Evolutionary conservation across 768 basidiomycete species (phyloP).

Genomic region (Boletus patriciae): DNA sequence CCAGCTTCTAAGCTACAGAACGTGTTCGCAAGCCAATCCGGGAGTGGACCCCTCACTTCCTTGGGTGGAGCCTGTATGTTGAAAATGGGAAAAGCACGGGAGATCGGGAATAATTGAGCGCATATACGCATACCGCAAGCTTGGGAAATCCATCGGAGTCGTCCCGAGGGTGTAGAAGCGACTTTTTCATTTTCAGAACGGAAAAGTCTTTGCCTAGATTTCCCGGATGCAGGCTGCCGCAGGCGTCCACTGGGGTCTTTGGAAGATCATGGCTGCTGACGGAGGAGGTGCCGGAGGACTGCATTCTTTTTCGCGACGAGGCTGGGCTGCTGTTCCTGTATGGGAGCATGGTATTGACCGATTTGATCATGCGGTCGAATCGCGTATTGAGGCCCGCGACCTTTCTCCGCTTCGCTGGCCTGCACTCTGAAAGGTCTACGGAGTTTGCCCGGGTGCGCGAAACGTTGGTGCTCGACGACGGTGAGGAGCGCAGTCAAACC

Average conservation of each 20-base stretch:
- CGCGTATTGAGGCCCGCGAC: constrained; percentile 53
- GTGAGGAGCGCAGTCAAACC: neutral
- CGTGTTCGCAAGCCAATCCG: constrained; percentile 56
- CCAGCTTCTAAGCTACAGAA: constrained; percentile 43
- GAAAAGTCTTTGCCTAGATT: constrained; percentile 43
- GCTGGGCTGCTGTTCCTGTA: constrained; percentile 18
- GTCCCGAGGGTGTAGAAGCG: neutral
- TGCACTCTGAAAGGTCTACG: constrained; percentile 9
- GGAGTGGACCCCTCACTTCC: constrained; percentile 38
- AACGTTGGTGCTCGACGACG: neutral
- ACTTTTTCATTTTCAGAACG: constrained; percentile 42
- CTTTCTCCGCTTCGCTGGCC: constrained; percentile 47
- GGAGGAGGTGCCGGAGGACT: constrained; percentile 48
- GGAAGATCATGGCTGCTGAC: constrained; percentile 42
- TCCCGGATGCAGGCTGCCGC: constrained; percentile 33
- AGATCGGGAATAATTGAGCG: constrained; percentile 16
- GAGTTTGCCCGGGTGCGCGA: neutral
- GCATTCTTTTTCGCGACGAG: constrained; percentile 31
- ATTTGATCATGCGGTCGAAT: constrained; percentile 67
- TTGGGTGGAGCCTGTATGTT: constrained; percentile 21
- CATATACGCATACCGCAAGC: constrained; percentile 34
- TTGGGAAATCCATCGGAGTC: constrained; percentile 6
- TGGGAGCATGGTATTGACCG: constrained; percentile 46
- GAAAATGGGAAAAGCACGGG: constrained; percentile 10
- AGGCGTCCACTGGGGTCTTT: constrained; percentile 43